These are phyloP conservation scores for Aleurites moluccanus DNA, from an alignment of 441 rosid species.

Conservation along the genomic window DNA sequence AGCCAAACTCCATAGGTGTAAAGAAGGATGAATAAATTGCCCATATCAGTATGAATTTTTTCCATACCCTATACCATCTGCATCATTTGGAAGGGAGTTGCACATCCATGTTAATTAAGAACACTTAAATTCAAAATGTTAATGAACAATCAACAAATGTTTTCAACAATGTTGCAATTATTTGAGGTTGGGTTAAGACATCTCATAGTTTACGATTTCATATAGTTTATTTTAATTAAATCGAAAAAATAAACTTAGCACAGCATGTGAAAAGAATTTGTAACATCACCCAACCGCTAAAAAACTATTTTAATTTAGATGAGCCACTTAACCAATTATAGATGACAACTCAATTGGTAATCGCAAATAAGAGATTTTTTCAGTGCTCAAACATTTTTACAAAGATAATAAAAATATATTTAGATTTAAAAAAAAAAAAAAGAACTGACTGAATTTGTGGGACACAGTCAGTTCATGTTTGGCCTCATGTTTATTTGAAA, in stretches of 20 bases:
- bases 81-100: constrained; percentile 5
- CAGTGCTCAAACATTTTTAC: too few relatives aligned
- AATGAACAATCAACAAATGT: background rate
- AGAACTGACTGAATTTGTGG: too few relatives aligned
- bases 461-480: too few relatives aligned
- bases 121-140: background rate
- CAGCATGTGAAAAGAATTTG: too few relatives aligned
- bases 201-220: too few relatives aligned
- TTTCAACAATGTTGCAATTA: background rate
- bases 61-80: constrained; percentile 81
- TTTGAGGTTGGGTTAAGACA: background rate
- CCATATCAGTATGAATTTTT: constrained; percentile 76
- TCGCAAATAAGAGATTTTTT: background rate
- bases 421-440: too few relatives aligned
- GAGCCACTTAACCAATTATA: background rate
- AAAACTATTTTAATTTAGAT: too few relatives aligned
- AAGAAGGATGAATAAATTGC: constrained; percentile 93
- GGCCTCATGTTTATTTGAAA: too few relatives aligned
- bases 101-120: background rate
- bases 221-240: too few relatives aligned
- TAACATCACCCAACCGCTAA: too few relatives aligned
- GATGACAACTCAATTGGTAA: background rate
- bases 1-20: constrained; percentile 96
- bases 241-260: too few relatives aligned
- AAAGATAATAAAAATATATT: too few relatives aligned